phyloP scores from a whole-genome alignment of 2,329 filamentous ascomycete genomes.

The Penicillium verrucosum region DNA sequence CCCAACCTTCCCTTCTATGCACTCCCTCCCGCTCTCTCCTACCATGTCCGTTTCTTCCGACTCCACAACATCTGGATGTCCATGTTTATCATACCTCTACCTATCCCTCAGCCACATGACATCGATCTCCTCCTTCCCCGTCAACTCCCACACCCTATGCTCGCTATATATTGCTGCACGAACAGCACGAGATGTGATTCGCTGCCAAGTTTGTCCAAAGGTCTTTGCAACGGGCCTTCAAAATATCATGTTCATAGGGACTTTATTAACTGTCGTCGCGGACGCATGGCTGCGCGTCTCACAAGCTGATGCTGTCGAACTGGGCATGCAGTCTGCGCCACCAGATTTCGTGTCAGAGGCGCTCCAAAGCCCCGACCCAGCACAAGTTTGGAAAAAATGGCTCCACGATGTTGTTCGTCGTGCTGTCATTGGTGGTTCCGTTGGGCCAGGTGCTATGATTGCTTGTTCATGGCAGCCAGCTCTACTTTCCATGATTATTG shows the following conservation, averaged over 20 bases:
- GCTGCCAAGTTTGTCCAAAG: constrained; percentile 42
- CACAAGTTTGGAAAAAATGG: constrained; percentile 38
- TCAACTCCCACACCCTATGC: constrained; percentile 42
- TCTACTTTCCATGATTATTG: constrained; percentile 38
- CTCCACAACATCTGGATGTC: constrained; percentile 27
- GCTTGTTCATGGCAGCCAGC: constrained; percentile 34
- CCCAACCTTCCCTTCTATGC: constrained; percentile 20
- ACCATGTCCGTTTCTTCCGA: constrained; percentile 21
- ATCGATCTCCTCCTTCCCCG: constrained; percentile 42
- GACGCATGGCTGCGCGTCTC: constrained; percentile 45
- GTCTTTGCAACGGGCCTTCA: constrained; percentile 43
- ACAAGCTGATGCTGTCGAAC: constrained; percentile 33
- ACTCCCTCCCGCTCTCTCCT: constrained; percentile 24
- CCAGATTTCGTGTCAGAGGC: constrained; percentile 29
- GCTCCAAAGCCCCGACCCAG: constrained; percentile 27
- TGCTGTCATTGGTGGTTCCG: constrained; percentile 34
- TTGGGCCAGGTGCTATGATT: constrained; percentile 21
- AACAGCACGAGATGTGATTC: constrained; percentile 42
- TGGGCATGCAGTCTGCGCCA: constrained; percentile 37
- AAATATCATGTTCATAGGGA: constrained; percentile 48
- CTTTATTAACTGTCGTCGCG: constrained; percentile 44
- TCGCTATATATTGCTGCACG: constrained; percentile 43
- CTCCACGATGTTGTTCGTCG: constrained; percentile 37
- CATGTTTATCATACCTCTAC: constrained; percentile 44
- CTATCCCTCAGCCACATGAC: constrained; percentile 44